Base-by-base conservation (phyloP, 2,329 filamentous ascomycete genomes). In the Xylariaceae sp. region DNA sequence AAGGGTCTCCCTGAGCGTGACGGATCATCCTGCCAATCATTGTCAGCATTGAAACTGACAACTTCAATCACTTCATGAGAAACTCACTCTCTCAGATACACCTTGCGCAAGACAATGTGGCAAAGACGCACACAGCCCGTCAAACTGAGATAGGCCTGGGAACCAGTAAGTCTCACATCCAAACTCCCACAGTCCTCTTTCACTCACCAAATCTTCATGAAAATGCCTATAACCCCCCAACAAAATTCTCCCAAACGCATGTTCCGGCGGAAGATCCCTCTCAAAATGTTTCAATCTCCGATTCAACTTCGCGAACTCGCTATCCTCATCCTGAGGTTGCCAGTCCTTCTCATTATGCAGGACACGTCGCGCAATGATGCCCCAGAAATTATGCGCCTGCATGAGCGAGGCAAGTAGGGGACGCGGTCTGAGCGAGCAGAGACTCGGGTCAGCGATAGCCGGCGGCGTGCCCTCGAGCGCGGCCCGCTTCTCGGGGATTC, bases 351-450 rank as follows among this genome's bases (percentile, higher is more conserved):
- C 75, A 52, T 78, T 75, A 18, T 72, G 75, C 7, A 81, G 75
- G 9, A 79, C 77, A 6, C 80, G 73, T 2, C 81, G 75, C 2
- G 79, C 77, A 10, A 83, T 76, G 10, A 73, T 74, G 3, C 81
- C 81, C 82, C 82, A 84, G 57, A 80, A 77, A 56, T 80, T 74
- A 58, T 83, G 81, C 13, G 78, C 77, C 61, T 84, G 81, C 63
- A 84, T 80, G 2, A 84, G 69, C 0, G 78, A 79, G 0, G 81
- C 82, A 62, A 84, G 84, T 1, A 84, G 71, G 0, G 82, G 83
- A 10, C 81, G 75, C 8, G 75, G 72, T 2, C 74, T 72, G 48
- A 79, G 74, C 5, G 69, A 70, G 39, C 78, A 72, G 4, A 82
- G 72, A 0, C 67, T 66, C 0, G 80, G 79, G 17, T 81, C 74